Evolutionary conservation across 1,284 basidiomycete genomes (phyloP).

Genomic region (Xerocomus minutiporus): DNA sequence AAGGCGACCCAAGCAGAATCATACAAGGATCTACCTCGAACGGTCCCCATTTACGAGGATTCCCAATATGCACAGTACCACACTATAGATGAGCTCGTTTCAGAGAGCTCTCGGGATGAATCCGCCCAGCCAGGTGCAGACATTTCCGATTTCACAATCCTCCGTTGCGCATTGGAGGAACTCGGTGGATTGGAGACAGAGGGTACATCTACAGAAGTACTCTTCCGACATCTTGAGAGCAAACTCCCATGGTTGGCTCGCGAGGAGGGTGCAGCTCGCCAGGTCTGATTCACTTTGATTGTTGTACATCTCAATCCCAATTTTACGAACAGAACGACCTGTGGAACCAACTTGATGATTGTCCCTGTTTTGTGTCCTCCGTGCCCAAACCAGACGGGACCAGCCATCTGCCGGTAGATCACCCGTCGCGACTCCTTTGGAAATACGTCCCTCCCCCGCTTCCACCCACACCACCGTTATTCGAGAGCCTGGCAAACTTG

Average conservation of each 20-base stretch:
- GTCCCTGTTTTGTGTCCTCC: slow-evolving; percentile 43
- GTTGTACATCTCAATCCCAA: not conserved
- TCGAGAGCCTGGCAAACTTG: slow-evolving; percentile 46
- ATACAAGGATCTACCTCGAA: slow-evolving; percentile 52
- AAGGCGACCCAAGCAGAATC: slow-evolving; percentile 51
- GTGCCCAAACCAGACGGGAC: slow-evolving; percentile 11
- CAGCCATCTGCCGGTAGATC: slow-evolving; percentile 15
- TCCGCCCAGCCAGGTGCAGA: slow-evolving; percentile 33
- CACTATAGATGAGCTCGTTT: slow-evolving; percentile 45
- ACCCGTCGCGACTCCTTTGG: slow-evolving; percentile 44
- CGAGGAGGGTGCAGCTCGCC: slow-evolving; percentile 41
- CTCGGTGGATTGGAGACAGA: slow-evolving; percentile 38
- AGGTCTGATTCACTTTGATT: slow-evolving; percentile 39
- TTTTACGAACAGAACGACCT: slow-evolving; percentile 43
- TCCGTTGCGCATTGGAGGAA: slow-evolving; percentile 59
- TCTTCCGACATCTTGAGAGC: slow-evolving; percentile 54
- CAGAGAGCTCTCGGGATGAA: slow-evolving; percentile 23
- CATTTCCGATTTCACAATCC: slow-evolving; percentile 49
- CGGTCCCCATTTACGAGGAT: slow-evolving; percentile 47
- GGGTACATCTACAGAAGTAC: slow-evolving; percentile 50
- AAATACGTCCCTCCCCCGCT: slow-evolving; percentile 43
- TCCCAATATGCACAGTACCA: slow-evolving; percentile 42
- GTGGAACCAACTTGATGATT: slow-evolving; percentile 57
- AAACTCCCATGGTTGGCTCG: slow-evolving; percentile 53
- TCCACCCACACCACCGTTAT: slow-evolving; percentile 40